Percentiles rank a stretch among this genome's conserved stretches.
Conservation (phyloP, 1,284 basidiomycete genomes). For the Leccinum griseonigrum region DNA sequence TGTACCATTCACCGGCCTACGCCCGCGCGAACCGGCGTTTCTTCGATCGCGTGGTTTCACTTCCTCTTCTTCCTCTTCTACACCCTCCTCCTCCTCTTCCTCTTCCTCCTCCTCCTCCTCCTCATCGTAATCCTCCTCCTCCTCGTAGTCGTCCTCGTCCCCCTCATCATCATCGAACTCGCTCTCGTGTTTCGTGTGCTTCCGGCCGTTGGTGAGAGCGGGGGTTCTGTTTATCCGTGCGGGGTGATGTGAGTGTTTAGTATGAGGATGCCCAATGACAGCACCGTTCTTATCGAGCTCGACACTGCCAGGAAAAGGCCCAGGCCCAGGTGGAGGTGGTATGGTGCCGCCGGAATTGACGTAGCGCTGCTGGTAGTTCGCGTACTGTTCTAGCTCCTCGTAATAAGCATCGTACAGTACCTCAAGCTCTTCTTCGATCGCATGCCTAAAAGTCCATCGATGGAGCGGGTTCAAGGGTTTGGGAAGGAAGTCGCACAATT, state of each 20-base stretch:
- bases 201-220: conserved; percentile 47
- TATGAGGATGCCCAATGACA: conserved; percentile 64
- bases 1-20: conserved; percentile 37
- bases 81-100: conserved; percentile 64
- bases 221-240: conserved; percentile 35
- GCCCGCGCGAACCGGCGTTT: conserved; percentile 33
- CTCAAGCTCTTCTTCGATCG: conserved; percentile 99
- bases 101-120: conserved; percentile 66
- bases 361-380: conserved; percentile 94
- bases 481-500: conserved; percentile 14
- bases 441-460: conserved; percentile 57
- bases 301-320: conserved; percentile 96
- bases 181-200: conserved; percentile 50
- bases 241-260: conserved; percentile 40
- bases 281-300: conserved; percentile 91
- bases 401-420: conserved; percentile 99
- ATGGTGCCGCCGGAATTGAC: conserved; percentile 82
- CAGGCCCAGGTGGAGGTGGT: conserved; percentile 91
- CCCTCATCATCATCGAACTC: conserved; percentile 66
- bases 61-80: conserved; percentile 59
- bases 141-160: conserved; percentile 56
- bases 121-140: conserved; percentile 55
- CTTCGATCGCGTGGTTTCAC: conserved; percentile 37
- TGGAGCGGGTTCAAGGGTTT: conserved; percentile 18
- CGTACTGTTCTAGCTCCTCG: conserved; percentile 98